Conservation (phyloP, 441 rosid species). For the Euphorbia corollata region DNA sequence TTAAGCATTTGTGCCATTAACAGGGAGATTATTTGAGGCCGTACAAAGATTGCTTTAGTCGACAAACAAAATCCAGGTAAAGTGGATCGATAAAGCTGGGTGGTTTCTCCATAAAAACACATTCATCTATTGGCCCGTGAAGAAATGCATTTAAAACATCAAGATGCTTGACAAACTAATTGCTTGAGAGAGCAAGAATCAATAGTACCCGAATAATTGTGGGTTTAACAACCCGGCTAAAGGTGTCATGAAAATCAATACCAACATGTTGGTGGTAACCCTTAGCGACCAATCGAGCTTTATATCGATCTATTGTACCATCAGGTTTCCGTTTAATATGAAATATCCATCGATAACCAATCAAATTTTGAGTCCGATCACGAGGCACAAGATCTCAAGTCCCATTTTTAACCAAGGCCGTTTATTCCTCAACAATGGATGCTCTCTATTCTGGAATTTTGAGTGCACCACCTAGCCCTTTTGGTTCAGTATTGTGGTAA, state of each 20-base stretch:
- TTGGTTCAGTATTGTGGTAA: neutral
- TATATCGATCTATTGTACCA: neutral
- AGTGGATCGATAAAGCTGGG: neutral
- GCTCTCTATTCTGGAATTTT: neutral
- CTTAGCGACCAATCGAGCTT: neutral
- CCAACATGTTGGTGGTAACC: neutral
- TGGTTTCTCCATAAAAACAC: neutral
- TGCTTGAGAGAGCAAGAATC: neutral
- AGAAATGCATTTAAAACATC: neutral
- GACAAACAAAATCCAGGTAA: neutral
- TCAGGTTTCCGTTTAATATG: neutral
- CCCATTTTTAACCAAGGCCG: neutral
- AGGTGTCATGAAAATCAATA: neutral
- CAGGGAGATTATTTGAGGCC: neutral
- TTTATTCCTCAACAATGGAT: neutral
- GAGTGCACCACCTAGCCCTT: neutral
- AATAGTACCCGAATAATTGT: neutral
- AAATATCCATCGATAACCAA: neutral
- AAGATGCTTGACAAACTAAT: neutral
- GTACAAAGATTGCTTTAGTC: neutral
- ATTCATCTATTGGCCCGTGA: neutral
- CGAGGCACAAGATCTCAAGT: neutral
- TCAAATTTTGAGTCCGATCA: neutral
- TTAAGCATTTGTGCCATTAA: neutral
- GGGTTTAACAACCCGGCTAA: neutral